A percentile compares a stretch with the other conserved stretches of the same genome.
Conservation (phyloP, 2,329 filamentous ascomycete genomes). For the Botrytis elliptica region DNA sequence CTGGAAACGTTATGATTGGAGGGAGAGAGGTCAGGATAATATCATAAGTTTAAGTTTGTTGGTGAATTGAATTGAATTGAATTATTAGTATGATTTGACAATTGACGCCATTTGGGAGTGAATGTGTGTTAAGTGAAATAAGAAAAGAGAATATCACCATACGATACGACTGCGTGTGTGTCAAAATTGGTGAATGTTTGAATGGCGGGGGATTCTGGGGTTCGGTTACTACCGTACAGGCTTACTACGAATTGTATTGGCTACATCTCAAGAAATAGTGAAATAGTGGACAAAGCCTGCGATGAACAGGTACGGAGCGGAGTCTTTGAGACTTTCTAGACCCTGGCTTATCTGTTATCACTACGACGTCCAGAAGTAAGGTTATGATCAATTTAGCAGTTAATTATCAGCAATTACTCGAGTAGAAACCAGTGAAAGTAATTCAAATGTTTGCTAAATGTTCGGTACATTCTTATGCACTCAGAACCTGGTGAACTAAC, state of each 20-base stretch:
- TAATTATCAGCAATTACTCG: background rate
- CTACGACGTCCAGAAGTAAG: background rate
- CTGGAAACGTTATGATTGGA: conserved; percentile 3
- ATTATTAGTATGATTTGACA: background rate
- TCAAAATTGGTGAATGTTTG: background rate
- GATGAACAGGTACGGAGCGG: background rate
- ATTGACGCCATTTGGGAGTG: background rate
- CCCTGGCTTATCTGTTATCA: background rate
- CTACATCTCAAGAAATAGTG: background rate
- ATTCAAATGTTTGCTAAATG: background rate
- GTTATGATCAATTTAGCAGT: background rate
- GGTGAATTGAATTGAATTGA: background rate
- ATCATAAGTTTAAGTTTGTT: background rate
- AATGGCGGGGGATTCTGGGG: conserved; percentile 7
- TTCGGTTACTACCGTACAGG: background rate
- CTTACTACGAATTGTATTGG: background rate
- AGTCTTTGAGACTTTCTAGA: background rate
- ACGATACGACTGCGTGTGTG: no score
- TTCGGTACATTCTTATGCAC: background rate
- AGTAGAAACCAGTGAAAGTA: background rate
- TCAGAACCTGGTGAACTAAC: background rate
- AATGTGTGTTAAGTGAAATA: background rate
- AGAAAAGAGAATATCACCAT: no score
- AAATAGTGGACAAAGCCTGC: background rate
- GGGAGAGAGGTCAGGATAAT: background rate